Conservation (phyloP, 75 land plant species). For the Larix kaempferi region DNA sequence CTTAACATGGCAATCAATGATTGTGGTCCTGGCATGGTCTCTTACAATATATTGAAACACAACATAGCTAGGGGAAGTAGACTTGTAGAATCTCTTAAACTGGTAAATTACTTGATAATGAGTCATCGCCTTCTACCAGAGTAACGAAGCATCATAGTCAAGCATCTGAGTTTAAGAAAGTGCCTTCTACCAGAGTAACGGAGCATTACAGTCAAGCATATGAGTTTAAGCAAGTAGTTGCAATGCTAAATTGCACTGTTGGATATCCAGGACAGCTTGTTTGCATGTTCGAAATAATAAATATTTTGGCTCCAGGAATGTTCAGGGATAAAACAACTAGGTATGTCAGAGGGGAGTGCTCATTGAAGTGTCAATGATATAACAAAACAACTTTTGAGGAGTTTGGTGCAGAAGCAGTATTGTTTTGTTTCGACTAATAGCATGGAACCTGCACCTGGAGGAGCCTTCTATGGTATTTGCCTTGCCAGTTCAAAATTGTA, state of each 20-base stretch:
- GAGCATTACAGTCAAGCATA: too few relatives aligned
- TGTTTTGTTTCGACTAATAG: not conserved
- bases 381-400: not conserved
- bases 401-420: not conserved
- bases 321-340: not conserved
- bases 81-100: constrained; percentile 3
- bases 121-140: not conserved
- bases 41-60: constrained; percentile 23
- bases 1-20: constrained; percentile 33
- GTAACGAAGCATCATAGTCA: not conserved
- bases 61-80: constrained; percentile 9
- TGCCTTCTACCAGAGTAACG: too few relatives aligned
- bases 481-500: not conserved
- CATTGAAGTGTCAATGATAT: not conserved
- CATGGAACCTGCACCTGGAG: not conserved
- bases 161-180: too few relatives aligned
- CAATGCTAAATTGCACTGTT: not conserved
- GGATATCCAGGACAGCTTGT: not conserved
- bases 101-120: not conserved
- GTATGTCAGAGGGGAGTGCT: not conserved
- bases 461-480: not conserved
- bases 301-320: not conserved
- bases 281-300: not conserved
- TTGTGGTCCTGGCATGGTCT: constrained; percentile 29
- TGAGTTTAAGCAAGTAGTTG: not conserved